These are phyloP conservation scores for Amoeboaphelidium occidentale DNA, from an alignment of 371 early-diverging fungal genomes.

Conservation along the genomic window DNA sequence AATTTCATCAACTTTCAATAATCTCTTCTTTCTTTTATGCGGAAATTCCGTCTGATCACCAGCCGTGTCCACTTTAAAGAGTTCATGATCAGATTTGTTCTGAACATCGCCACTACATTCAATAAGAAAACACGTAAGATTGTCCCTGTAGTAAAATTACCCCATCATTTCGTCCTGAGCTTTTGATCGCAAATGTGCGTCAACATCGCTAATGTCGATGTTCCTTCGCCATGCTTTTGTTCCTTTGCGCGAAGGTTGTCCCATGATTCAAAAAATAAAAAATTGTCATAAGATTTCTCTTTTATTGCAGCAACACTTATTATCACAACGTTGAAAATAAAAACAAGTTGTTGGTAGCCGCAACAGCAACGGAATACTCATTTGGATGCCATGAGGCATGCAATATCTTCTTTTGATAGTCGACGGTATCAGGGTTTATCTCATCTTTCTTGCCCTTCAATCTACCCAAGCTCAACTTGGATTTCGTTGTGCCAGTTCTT, in stretches of 20 bases:
- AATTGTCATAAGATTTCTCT: neutral
- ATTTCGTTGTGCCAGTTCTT: constrained; percentile 29
- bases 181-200: constrained; percentile 21
- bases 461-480: constrained; percentile 14
- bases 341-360: constrained; percentile 4
- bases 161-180: constrained; percentile 21
- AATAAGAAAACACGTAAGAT: neutral
- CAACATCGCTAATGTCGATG: constrained; percentile 53
- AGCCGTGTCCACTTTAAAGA: constrained; percentile 45
- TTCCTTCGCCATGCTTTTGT: constrained; percentile 84
- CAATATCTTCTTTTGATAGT: constrained; percentile 84
- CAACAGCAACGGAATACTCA: constrained; percentile 2
- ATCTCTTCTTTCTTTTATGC: neutral
- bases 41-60: constrained; percentile 20
- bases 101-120: constrained; percentile 25
- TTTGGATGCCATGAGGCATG: constrained; percentile 92
- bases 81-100: constrained; percentile 22
- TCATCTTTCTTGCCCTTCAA: constrained; percentile 38
- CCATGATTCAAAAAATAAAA: no score
- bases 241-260: constrained; percentile 48
- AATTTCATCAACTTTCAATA: neutral
- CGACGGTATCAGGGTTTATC: constrained; percentile 44
- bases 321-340: neutral
- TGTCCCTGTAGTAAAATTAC: constrained; percentile 3
- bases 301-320: neutral